Conservation (phyloP, 371 early-diverging fungal genomes). For the Dichotomocladium elegans region DNA sequence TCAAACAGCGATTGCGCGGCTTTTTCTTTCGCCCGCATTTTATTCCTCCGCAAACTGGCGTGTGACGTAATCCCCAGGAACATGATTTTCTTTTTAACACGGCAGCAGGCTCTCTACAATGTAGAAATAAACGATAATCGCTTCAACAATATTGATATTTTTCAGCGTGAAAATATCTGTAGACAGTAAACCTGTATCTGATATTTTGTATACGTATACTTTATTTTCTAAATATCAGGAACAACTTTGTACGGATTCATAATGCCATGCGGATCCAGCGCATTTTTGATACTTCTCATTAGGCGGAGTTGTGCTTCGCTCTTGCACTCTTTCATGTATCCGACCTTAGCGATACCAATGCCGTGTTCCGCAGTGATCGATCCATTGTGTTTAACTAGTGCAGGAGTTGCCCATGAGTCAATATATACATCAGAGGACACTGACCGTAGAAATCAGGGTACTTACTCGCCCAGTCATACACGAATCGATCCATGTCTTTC, state of each 20-base stretch:
- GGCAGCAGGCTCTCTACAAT: no score
- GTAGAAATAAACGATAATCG: no score
- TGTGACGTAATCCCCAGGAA: no score
- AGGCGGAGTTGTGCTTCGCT: slow-evolving; percentile 35
- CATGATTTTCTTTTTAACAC: no score
- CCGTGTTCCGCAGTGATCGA: slow-evolving; percentile 59
- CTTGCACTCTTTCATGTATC: slow-evolving; percentile 46
- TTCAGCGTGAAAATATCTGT: no score
- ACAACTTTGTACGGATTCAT: slow-evolving; percentile 67
- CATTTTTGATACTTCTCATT: slow-evolving; percentile 54
- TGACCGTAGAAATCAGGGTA: background rate
- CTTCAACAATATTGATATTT: no score
- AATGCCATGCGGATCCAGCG: slow-evolving; percentile 61
- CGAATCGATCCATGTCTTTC: slow-evolving; percentile 24
- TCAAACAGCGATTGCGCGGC: no score
- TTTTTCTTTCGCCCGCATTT: no score
- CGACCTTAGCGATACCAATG: slow-evolving; percentile 29
- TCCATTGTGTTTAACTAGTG: slow-evolving; percentile 37
- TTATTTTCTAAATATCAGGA: slow-evolving; percentile 6
- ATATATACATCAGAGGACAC: background rate
- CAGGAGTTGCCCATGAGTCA: no score
- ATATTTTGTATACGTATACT: background rate
- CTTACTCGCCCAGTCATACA: slow-evolving; percentile 65
- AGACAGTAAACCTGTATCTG: no score
- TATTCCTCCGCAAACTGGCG: no score